Conservation (phyloP, 176 grass and related monocot species). For the Carex kokanica region DNA sequence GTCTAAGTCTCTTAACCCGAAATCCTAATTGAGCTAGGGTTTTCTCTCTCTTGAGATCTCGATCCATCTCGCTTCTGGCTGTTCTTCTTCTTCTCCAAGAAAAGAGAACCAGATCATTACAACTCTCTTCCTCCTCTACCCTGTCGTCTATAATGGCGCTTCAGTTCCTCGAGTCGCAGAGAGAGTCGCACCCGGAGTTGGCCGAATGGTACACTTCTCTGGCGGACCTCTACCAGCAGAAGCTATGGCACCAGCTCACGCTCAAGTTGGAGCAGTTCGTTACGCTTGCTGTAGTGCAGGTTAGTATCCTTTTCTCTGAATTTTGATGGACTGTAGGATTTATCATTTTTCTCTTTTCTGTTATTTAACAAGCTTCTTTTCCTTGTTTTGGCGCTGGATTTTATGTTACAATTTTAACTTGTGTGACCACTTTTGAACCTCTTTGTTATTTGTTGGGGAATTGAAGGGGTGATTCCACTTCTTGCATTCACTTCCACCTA, state of each 20-base stretch:
- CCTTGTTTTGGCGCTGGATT: not conserved
- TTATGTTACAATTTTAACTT: not conserved
- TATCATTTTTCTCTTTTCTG: not conserved
- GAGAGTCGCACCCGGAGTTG: constrained; percentile 61
- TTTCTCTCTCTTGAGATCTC: constrained; percentile 24
- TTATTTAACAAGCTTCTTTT: not conserved
- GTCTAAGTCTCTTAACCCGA: not conserved
- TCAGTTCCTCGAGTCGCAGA: constrained; percentile 78
- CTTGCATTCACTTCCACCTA: not conserved
- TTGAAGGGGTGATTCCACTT: not conserved
- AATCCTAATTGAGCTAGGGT: constrained; percentile 21
- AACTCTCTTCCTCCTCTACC: not conserved
- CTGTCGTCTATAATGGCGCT: constrained; percentile 51
- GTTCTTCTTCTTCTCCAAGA: constrained; percentile 30
- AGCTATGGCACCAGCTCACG: constrained; percentile 92
- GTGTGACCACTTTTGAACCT: not conserved
- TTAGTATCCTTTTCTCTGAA: constrained; percentile 2
- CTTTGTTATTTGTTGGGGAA: not conserved
- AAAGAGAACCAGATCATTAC: constrained; percentile 13
- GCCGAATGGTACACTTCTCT: constrained; percentile 71
- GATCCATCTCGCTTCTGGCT: constrained; percentile 17
- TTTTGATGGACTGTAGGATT: constrained; percentile 17
- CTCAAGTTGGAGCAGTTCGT: constrained; percentile 93
- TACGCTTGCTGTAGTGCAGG: constrained; percentile 64
- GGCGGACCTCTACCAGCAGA: constrained; percentile 76